Evolutionary conservation across 805 yeast genomes (phyloP).

Genomic region (Lachancea kluyveri): DNA sequence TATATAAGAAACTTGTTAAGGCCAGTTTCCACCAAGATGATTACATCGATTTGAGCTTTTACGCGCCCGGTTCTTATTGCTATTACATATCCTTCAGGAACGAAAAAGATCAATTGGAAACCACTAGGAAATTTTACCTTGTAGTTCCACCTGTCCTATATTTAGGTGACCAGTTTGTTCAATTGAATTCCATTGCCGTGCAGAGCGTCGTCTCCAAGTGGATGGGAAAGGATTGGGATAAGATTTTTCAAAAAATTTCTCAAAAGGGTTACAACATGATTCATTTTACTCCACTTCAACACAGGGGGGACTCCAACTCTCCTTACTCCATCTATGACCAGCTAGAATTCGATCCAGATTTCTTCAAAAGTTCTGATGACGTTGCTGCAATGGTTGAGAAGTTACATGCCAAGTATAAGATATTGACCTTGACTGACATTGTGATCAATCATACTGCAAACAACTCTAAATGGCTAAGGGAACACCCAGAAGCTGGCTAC

Average conservation of each 20-base stretch:
- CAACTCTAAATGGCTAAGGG: slow-evolving; percentile 78
- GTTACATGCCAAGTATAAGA: slow-evolving; percentile 48
- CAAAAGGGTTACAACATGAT: slow-evolving; percentile 89
- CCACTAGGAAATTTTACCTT: slow-evolving; percentile 62
- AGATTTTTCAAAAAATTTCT: slow-evolving; percentile 52
- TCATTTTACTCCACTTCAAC: slow-evolving; percentile 91
- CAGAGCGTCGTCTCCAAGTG: slow-evolving; percentile 88
- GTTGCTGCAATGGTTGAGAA: slow-evolving; percentile 45
- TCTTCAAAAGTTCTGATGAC: slow-evolving; percentile 52
- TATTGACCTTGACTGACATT: slow-evolving; percentile 81
- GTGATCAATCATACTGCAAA: slow-evolving; percentile 94
- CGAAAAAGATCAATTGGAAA: slow-evolving; percentile 30
- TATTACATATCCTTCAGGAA: slow-evolving; percentile 59
- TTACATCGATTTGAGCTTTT: slow-evolving; percentile 53
- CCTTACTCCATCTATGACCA: slow-evolving; percentile 93
- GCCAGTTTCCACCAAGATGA: slow-evolving; percentile 62
- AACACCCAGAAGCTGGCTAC: slow-evolving; percentile 89
- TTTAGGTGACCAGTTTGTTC: slow-evolving; percentile 49
- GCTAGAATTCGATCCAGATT: slow-evolving; percentile 59
- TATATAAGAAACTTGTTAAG: slow-evolving; percentile 43
- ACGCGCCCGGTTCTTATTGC: slow-evolving; percentile 71
- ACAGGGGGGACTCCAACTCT: slow-evolving; percentile 83
- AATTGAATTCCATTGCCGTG: slow-evolving; percentile 72
- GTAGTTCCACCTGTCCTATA: slow-evolving; percentile 73
- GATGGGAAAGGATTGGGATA: slow-evolving; percentile 79